Evolutionary conservation across 2,329 filamentous ascomycete species (phyloP).

Genomic region (Trichoderma aggressivum): DNA sequence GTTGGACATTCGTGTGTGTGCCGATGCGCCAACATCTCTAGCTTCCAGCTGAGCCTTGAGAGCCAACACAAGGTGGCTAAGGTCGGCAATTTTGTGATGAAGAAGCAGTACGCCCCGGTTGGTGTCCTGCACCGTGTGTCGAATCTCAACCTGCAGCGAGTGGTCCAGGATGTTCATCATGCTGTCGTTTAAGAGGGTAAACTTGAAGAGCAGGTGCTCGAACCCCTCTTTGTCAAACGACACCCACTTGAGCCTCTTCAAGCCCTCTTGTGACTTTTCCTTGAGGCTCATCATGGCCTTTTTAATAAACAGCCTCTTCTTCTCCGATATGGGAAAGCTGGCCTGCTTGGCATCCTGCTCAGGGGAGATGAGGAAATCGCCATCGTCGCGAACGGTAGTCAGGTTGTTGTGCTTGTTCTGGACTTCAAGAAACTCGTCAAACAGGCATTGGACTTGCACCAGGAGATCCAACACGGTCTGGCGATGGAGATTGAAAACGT

Average conservation of each 20-base stretch:
- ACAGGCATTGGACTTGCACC: conserved; percentile 45
- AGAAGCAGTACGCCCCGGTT: conserved; percentile 46
- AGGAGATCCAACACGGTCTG: conserved; percentile 48
- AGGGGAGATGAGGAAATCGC: conserved; percentile 35
- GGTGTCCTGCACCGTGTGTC: conserved; percentile 46
- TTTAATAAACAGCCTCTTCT: conserved; percentile 42
- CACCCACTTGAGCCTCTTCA: conserved; percentile 39
- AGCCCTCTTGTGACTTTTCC: conserved; percentile 34
- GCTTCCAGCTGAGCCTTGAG: conserved; percentile 43
- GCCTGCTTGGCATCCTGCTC: conserved; percentile 44
- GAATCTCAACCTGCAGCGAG: conserved; percentile 45
- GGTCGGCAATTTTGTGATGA: conserved; percentile 44
- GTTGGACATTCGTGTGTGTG: conserved; percentile 33
- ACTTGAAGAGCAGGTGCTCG: conserved; percentile 42
- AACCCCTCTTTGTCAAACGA: conserved; percentile 47
- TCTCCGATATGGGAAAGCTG: conserved; percentile 43
- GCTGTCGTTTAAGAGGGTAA: conserved; percentile 45
- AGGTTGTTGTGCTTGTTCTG: conserved; percentile 40
- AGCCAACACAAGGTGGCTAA: conserved; percentile 45
- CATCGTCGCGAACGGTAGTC: conserved; percentile 33
- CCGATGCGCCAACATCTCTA: conserved; percentile 21
- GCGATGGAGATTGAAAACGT: conserved; percentile 47
- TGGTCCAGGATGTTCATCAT: conserved; percentile 48
- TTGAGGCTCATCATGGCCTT: conserved; percentile 41
- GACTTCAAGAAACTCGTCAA: conserved; percentile 44